A percentile compares a stretch with the other conserved stretches of the same genome.
Evolutionary conservation across 495 filamentous ascomycete genomes (phyloP).

Genomic region (Podospora tetraspora): DNA sequence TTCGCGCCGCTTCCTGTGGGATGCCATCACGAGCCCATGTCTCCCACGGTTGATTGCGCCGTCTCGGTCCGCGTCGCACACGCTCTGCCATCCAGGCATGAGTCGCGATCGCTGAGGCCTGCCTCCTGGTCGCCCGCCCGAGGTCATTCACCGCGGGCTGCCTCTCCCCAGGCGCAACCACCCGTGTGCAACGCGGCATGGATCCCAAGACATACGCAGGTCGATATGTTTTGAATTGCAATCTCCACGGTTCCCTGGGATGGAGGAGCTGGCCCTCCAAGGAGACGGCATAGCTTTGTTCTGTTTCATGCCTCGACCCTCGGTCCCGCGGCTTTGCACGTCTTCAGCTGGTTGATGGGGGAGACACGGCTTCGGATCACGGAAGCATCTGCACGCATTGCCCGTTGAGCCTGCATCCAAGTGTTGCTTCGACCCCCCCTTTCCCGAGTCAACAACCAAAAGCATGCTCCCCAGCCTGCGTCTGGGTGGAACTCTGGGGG

Average conservation of each 20-base stretch:
- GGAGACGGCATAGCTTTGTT: not conserved
- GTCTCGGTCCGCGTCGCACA: constrained; percentile 2
- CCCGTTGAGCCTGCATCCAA: not conserved
- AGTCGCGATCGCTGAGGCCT: not conserved
- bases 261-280: constrained; percentile 1
- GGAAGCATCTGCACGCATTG: not conserved
- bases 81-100: not conserved
- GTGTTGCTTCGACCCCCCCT: not conserved
- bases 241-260: constrained; percentile 4
- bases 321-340: not conserved
- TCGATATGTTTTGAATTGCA: constrained; percentile 14
- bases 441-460: not conserved
- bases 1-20: not conserved
- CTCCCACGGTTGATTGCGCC: constrained; percentile 1
- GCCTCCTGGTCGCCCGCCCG: not conserved
- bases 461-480: not conserved
- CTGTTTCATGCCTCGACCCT: not conserved
- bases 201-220: not conserved
- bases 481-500: not conserved
- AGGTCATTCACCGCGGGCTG: not conserved
- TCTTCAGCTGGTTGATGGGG: not conserved
- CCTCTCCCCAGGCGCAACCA: not conserved
- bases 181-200: not conserved
- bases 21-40: not conserved
- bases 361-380: not conserved